Percentiles rank a stretch among this genome's conserved stretches.
phyloP scores from a whole-genome alignment of 495 filamentous ascomycete genomes.

The Baudoinia panamericana region DNA sequence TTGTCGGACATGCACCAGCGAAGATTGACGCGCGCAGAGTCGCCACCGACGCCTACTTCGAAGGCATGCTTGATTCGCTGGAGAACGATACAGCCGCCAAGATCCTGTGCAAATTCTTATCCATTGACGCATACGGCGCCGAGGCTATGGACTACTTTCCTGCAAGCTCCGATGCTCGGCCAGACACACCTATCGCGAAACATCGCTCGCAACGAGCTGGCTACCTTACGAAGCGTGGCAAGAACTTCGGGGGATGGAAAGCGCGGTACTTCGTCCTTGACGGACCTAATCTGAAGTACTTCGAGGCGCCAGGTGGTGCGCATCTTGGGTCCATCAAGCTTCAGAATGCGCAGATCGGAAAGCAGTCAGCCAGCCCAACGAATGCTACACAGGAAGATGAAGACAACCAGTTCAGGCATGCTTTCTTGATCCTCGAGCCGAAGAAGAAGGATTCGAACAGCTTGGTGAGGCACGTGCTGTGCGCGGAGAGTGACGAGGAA shows the following conservation, averaged over 20 bases:
- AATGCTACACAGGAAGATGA: slow-evolving; percentile 46
- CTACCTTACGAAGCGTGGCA: slow-evolving; percentile 89
- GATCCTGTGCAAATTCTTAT: slow-evolving; percentile 75
- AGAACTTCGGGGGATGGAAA: slow-evolving; percentile 99
- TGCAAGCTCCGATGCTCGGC: slow-evolving; percentile 15
- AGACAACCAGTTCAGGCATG: slow-evolving; percentile 92
- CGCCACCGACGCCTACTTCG: slow-evolving; percentile 74
- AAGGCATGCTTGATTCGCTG: slow-evolving; percentile 64
- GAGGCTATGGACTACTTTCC: slow-evolving; percentile 36
- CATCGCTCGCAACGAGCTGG: slow-evolving; percentile 67
- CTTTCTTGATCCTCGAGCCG: slow-evolving; percentile 85
- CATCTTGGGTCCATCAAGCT: slow-evolving; percentile 91
- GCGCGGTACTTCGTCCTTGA: slow-evolving; percentile 87
- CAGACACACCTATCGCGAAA: slow-evolving; percentile 27
- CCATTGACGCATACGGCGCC: slow-evolving; percentile 69
- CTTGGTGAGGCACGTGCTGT: slow-evolving; percentile 86
- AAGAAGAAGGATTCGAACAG: slow-evolving; percentile 91
- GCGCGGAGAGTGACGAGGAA: slow-evolving; percentile 87
- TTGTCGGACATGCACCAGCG: slow-evolving; percentile 85
- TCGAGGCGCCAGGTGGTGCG: slow-evolving; percentile 73
- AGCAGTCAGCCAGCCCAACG: slow-evolving; percentile 38
- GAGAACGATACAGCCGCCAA: slow-evolving; percentile 71
- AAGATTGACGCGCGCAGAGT: slow-evolving; percentile 79
- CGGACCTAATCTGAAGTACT: slow-evolving; percentile 79
- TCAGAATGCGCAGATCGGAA: slow-evolving; percentile 82